phyloP scores from a whole-genome alignment of 192 early-diverging fungal species.

The Umbelopsis sp. region DNA sequence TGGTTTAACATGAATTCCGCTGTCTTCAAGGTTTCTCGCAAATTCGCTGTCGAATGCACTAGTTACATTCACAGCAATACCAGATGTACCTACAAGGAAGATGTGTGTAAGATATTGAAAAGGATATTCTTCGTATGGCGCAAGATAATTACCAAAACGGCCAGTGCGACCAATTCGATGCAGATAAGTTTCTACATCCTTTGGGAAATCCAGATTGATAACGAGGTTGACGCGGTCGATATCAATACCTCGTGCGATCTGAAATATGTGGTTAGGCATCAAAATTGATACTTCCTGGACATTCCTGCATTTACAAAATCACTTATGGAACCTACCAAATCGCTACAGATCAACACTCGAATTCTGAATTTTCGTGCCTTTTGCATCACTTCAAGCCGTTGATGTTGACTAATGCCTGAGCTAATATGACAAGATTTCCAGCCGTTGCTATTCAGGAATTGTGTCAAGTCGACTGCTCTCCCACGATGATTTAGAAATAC shows the following conservation, averaged over 20 bases:
- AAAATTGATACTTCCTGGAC: background rate
- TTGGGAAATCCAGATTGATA: constrained; percentile 93
- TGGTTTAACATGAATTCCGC: constrained; percentile 16
- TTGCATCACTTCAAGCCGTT: constrained; percentile 50
- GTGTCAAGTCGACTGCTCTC: constrained; percentile 49
- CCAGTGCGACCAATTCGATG: constrained; percentile 98
- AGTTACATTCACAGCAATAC: constrained; percentile 35
- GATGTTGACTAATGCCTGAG: constrained; percentile 46
- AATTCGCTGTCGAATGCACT: constrained; percentile 26
- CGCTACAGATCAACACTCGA: constrained; percentile 60
- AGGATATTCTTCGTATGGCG: too few species aligned
- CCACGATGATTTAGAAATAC: constrained; percentile 55
- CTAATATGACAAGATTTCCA: constrained; percentile 54
- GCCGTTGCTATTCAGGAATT: constrained; percentile 49
- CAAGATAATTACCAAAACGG: constrained; percentile 71
- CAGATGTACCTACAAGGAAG: constrained; percentile 26
- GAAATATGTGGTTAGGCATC: background rate
- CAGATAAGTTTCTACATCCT: constrained; percentile 89
- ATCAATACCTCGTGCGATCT: constrained; percentile 94
- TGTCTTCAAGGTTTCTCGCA: constrained; percentile 4
- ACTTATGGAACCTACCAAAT: constrained; percentile 48
- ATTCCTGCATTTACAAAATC: background rate
- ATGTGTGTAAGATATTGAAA: background rate
- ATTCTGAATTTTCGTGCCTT: constrained; percentile 55
- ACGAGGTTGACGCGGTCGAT: constrained; percentile 95